Base-by-base conservation (phyloP, 495 filamentous ascomycete species). In the Podospora fimiseda region DNA sequence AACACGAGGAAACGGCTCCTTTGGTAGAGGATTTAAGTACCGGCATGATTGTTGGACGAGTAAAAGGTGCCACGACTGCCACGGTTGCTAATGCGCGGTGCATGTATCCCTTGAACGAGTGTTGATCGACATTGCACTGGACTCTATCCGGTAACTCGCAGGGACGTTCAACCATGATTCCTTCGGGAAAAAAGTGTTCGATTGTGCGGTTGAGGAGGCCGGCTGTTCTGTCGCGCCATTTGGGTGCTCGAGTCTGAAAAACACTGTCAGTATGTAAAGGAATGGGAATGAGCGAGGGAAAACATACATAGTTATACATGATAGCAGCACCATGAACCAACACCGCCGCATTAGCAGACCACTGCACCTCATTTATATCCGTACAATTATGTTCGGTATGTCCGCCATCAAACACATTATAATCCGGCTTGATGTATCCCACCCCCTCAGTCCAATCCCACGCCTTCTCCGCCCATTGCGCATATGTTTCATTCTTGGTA, bases 21-120 rank as follows among this genome's bases (percentile, higher is more conserved):
- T 68, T 56, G 0, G 86, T 84, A 3, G 87, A 88, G 2, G 80
- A 74, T 9, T 68, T 72, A 14, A 95, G 71, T n/a, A 77, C 70
- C 2, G 73, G 72, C 70, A 87, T 76, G 59, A 96, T 78, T 39
- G 60, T 60, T 23, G 75, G 71, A 30, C 68, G 71, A 2, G 79
- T 84, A 62, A 80, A 86, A 2, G 90, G 88, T 0, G 84, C 87
- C 39, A 91, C 67, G 56, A 88, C 78, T 14, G 83, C 83, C 9
- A 79, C 77, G 0, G 77, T 73, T 7, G 82, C 85, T 62, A 95
- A 77, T 79, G 88, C 90, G 21, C 90, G 87, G 20, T 87, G 74
- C 39, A 92, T 76, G 72, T 90, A 94, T n/a, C 87, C 87, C 68
- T 93, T 95, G 80, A 92, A 95, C 15, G 85, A 88, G 40, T 78